Percentiles rank a stretch among this genome's conserved stretches.
phyloP scores from a whole-genome alignment of 257 asterid genomes.

The Euphrasia confusa region DNA sequence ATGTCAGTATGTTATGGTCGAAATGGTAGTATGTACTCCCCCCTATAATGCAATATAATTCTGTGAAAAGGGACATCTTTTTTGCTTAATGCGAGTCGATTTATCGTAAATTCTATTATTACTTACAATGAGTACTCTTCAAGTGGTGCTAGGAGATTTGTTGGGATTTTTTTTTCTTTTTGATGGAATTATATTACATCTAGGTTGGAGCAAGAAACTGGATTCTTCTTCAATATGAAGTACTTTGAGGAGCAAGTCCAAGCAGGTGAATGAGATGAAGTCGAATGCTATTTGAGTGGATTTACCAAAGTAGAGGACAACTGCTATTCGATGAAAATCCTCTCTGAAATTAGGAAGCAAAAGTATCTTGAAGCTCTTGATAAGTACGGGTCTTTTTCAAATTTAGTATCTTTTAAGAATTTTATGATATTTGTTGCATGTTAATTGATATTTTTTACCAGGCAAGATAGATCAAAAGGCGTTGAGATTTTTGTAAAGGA shows the following conservation, averaged over 20 bases:
- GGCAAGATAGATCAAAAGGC: constrained; percentile 92
- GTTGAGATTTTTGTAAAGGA: constrained; percentile 96
- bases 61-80: neutral
- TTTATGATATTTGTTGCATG: constrained; percentile 18
- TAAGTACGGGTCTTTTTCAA: constrained; percentile 38
- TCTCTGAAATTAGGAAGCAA: constrained; percentile 98
- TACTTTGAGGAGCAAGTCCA: constrained; percentile 93
- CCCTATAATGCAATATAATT: too few species aligned
- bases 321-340: constrained; percentile 94
- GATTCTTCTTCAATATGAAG: constrained; percentile 91
- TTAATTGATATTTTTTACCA: constrained; percentile 28
- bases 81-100: neutral
- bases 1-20: neutral
- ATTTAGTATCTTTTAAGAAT: neutral
- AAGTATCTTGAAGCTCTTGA: constrained; percentile 99
- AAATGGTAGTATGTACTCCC: too few species aligned
- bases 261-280: constrained; percentile 98
- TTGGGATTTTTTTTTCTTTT: too few species aligned
- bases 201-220: constrained; percentile 97
- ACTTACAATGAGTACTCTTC: neutral
- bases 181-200: constrained; percentile 24
- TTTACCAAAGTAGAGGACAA: constrained; percentile 98
- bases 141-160: too few species aligned
- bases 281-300: constrained; percentile 88
- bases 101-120: neutral